Evolutionary conservation across 2,329 filamentous ascomycete species (phyloP).

Genomic region (Colletotrichum nymphaeae): DNA sequence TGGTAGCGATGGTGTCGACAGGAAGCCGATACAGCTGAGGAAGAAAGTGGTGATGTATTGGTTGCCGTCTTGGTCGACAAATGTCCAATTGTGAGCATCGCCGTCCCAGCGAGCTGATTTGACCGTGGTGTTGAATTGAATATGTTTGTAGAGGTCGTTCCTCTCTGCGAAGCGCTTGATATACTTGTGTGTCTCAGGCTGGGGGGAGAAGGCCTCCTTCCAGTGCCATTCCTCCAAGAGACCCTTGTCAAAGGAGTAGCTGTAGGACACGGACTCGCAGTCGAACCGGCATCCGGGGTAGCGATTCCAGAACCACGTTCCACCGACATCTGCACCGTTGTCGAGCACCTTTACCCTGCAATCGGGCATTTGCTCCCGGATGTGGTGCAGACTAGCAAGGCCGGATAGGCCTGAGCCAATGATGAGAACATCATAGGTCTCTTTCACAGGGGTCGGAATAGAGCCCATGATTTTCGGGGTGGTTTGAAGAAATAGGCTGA

Average conservation of each 20-base stretch:
- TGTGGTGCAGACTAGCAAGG: conserved; percentile 25
- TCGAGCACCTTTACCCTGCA: conserved; percentile 45
- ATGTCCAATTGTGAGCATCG: neutral
- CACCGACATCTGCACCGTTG: conserved; percentile 56
- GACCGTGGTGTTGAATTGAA: neutral
- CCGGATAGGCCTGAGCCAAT: conserved; percentile 25
- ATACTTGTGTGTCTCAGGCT: conserved; percentile 13
- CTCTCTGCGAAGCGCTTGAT: neutral
- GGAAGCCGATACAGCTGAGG: conserved; percentile 35
- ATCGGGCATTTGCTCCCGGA: conserved; percentile 19
- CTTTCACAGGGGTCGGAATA: conserved; percentile 12
- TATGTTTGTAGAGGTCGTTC: neutral
- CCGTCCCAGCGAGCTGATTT: conserved; percentile 2
- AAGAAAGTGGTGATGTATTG: conserved; percentile 3
- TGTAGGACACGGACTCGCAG: conserved; percentile 42
- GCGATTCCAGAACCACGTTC: conserved; percentile 63
- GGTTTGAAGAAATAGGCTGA: neutral
- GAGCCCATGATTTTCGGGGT: conserved; percentile 1
- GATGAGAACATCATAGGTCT: conserved; percentile 17
- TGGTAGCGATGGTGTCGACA: conserved; percentile 46
- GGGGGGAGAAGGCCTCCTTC: conserved; percentile 21
- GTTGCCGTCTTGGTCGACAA: conserved; percentile 15
- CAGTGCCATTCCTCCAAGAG: conserved; percentile 22
- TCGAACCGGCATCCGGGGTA: conserved; percentile 66
- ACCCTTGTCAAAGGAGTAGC: conserved; percentile 15